A percentile compares a stretch with the other conserved stretches of the same genome.
Conservation (phyloP, 2,329 filamentous ascomycete species). For the Fusarium buharicum region DNA sequence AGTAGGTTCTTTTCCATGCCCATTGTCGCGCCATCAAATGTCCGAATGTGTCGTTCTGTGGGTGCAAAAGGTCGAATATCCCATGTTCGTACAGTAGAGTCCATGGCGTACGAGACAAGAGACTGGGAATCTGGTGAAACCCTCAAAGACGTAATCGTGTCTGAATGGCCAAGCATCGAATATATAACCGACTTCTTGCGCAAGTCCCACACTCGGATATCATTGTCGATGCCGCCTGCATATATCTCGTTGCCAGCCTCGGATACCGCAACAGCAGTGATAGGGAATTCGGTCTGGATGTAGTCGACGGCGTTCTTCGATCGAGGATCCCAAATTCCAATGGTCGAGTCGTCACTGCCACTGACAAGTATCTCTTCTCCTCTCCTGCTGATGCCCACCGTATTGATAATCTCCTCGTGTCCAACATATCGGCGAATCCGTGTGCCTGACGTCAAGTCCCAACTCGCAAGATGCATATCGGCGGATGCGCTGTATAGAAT, state of each 20-base stretch:
- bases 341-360: conserved; percentile 91
- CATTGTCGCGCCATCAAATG: conserved; percentile 89
- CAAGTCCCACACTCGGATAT: conserved; percentile 96
- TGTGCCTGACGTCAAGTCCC: conserved; percentile 92
- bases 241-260: conserved; percentile 97
- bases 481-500: conserved; percentile 93
- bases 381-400: conserved; percentile 85
- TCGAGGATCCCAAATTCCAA: conserved; percentile 95
- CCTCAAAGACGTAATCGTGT: conserved; percentile 89
- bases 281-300: conserved; percentile 89
- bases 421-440: conserved; percentile 92
- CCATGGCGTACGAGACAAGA: conserved; percentile 90
- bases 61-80: conserved; percentile 96
- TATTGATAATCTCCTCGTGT: conserved; percentile 96
- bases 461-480: conserved; percentile 92
- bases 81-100: conserved; percentile 94
- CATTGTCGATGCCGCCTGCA: conserved; percentile 94
- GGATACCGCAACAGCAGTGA: conserved; percentile 90
- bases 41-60: conserved; percentile 82
- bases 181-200: conserved; percentile 91
- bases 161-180: conserved; percentile 86
- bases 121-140: conserved; percentile 95
- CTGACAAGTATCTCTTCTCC: conserved; percentile 92
- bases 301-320: conserved; percentile 89
- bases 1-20: conserved; percentile 93